phyloP scores from a whole-genome alignment of 1,139 yeast species.

The Wickerhamomyces sp. region DNA sequence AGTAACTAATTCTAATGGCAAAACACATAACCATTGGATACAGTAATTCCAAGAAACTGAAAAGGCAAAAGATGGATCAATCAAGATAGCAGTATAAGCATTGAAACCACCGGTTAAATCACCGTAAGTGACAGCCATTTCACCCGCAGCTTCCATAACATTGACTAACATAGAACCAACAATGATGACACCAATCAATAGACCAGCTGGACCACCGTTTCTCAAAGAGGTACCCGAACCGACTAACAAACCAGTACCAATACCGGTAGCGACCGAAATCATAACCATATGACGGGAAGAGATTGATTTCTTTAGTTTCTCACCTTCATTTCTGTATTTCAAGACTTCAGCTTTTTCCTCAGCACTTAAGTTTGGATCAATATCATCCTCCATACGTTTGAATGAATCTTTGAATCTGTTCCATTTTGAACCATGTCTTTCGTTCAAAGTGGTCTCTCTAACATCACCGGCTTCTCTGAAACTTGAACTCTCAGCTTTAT shows the following conservation, averaged over 20 bases:
- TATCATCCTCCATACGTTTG: constrained; percentile 50
- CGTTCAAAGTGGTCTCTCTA: constrained; percentile 10
- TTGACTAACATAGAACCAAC: constrained; percentile 68
- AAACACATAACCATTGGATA: constrained; percentile 71
- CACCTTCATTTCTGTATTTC: constrained; percentile 21
- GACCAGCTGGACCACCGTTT: constrained; percentile 78
- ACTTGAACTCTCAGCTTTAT: constrained; percentile 17
- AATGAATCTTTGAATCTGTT: constrained; percentile 49
- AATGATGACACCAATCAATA: constrained; percentile 62
- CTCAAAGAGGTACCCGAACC: constrained; percentile 68
- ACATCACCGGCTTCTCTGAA: constrained; percentile 17
- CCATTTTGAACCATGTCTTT: constrained; percentile 25
- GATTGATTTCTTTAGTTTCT: constrained; percentile 42
- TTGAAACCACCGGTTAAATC: constrained; percentile 80
- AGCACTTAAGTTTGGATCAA: constrained; percentile 63
- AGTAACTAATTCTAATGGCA: constrained; percentile 74
- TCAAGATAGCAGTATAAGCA: constrained; percentile 57
- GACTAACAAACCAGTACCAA: constrained; percentile 74
- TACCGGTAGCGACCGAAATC: constrained; percentile 82
- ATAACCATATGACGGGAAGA: constrained; percentile 50
- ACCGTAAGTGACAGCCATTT: constrained; percentile 65
- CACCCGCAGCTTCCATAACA: constrained; percentile 83
- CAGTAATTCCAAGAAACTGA: constrained; percentile 80
- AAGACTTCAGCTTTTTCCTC: constrained; percentile 42
- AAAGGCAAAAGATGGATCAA: constrained; percentile 77